Base-by-base conservation (phyloP, 805 yeast species). In the Saccharomycopsis fibuligera region DNA sequence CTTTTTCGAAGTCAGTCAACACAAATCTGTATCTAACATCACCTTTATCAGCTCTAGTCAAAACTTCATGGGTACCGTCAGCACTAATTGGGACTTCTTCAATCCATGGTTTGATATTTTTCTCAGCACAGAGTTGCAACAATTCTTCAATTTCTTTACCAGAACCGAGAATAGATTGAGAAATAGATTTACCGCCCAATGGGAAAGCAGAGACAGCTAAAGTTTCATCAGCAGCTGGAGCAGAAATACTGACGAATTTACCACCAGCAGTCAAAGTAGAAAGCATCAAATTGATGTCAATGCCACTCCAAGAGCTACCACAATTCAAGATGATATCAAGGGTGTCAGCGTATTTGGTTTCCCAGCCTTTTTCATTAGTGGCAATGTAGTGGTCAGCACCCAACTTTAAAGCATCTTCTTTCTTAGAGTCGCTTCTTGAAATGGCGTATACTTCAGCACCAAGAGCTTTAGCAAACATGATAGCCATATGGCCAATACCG, bases 1-100 rank as follows among this genome's bases (percentile, higher is more conserved):
- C 52, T 58, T 74, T 66, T 56, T 77, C 76, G 62, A 67, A 79
- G 19, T 76, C 78, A 47, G 75, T 73, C 53, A 83, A 67, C 5
- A 81, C 81, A 58, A 76, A 78, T 69, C 88, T 74, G 62, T 79
- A 82, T 57, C 75, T 73, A 41, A 79, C 80, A 54, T 79, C 80
- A 59, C 81, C 79, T 19, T 63, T 52, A 49, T 73, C 70, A 47
- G 78, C 69, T 60, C 77, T 74, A 37, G 73, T 72, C 61, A 81
- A 71, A 3, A 79, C 86, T 56, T 73, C 67, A 29, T 72, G 67
- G 43, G 78, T 76, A 57, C 74, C 75, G 38, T 66, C 74, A 55
- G 70, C 81, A 47, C 68, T 64, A 55, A 81, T 70, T 25, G 78
- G 75, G 43, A 83, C 65, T 25, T 70, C 68, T 65, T 83, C 87